Percentiles rank a stretch among this genome's conserved stretches.
Conservation (phyloP, 345 rosid genomes). For the Eucalyptus globulus region DNA sequence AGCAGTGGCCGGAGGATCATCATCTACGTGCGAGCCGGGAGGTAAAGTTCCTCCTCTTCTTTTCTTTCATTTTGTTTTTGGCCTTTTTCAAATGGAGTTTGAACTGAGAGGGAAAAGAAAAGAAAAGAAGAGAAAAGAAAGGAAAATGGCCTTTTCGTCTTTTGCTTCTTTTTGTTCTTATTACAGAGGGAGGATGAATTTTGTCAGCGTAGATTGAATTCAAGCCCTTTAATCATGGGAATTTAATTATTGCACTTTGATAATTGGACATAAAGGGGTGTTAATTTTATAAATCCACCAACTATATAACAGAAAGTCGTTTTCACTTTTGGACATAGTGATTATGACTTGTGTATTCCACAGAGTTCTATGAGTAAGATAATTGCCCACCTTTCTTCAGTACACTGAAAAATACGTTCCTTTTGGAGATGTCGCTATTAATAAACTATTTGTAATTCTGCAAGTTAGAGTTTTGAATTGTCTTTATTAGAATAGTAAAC, state of each 20-base stretch:
- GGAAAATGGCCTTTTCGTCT: neutral
- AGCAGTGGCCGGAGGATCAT: conserved; percentile 49
- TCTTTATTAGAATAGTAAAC: neutral
- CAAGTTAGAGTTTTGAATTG: neutral
- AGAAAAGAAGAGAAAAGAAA: neutral
- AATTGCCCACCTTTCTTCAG: neutral
- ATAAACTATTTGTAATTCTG: neutral
- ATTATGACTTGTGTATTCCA: neutral
- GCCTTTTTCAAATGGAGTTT: neutral
- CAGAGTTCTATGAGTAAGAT: neutral
- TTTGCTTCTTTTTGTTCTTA: neutral
- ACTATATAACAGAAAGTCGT: neutral
- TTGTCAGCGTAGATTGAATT: neutral
- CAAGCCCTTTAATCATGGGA: neutral
- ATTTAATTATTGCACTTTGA: neutral
- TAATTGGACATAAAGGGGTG: neutral
- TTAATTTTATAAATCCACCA: neutral
- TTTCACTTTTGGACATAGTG: neutral
- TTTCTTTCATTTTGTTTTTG: too few species aligned
- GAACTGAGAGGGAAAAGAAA: neutral
- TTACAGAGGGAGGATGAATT: neutral
- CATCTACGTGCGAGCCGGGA: conserved; percentile 91
- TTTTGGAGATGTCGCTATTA: neutral
- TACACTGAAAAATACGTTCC: neutral
- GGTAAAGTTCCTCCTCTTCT: conserved; percentile 19